phyloP scores from a whole-genome alignment of 2,329 filamentous ascomycete species.

The Colletotrichum abscissum region DNA sequence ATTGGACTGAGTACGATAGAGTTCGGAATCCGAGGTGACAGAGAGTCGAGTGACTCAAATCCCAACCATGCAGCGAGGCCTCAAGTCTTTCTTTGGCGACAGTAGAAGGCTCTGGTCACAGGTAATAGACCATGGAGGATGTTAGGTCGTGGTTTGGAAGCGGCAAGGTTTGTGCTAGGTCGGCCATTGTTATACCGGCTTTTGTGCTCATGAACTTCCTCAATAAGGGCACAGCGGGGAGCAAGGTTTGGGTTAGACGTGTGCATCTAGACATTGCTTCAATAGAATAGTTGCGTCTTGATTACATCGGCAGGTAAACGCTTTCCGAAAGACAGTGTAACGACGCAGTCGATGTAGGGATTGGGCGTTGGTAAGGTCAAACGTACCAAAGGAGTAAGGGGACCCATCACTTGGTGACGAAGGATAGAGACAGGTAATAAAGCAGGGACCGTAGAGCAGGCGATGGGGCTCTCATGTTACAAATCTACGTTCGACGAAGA shows the following conservation, averaged over 20 bases:
- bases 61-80: no score
- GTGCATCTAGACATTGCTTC: neutral
- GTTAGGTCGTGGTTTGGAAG: no score
- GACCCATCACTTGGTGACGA: neutral
- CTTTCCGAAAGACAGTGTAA: neutral
- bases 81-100: no score
- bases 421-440: neutral
- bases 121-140: neutral
- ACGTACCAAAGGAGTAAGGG: neutral
- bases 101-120: neutral
- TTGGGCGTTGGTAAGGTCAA: neutral
- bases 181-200: neutral
- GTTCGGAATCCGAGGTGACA: neutral
- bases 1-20: neutral
- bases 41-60: neutral
- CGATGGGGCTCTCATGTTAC: no score
- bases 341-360: neutral
- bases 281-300: neutral
- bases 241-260: neutral
- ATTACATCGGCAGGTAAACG: neutral
- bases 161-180: neutral
- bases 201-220: neutral
- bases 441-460: no score
- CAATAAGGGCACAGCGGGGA: neutral
- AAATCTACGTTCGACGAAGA: no score